Evolutionary conservation across 164 flowering plant species (phyloP), one percentile per base, ranked within the genome.

Genomic region (Kalanchoe fedtschenkoi): DNA sequence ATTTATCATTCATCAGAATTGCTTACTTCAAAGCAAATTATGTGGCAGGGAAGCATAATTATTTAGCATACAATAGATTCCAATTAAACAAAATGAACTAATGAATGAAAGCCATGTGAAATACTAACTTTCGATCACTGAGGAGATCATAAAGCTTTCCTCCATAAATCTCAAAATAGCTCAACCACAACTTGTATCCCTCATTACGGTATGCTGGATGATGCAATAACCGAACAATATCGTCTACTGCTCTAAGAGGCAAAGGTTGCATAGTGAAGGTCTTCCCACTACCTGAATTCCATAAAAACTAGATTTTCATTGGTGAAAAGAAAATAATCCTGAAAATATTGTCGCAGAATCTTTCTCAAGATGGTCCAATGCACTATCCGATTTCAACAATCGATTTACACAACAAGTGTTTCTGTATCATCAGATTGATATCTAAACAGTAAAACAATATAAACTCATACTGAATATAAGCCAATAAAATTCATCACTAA

Each of bases 91-190:
- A 15, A 37, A 37, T 37, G 13, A 17, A 6, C 60, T 9, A 56
- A 14, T 14, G 5, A 42, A 42, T 5, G 29, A 56, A 33, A 30
- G 35, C 2, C 30, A 58, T 2, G 37, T 7, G 32, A 1, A 33
- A n/a, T 67, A 72, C 83, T 71, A 19, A 91, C 97, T 91, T 93
- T 75, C 99, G 80, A 24, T 91, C 99, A 71, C 87, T 82, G 46
- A 95, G 99, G 74, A 95, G 97, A 77, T 93, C 99, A 76, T 65
- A 93, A 39, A 93, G 91, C 65, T 93, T 93, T 62, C 99, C 99
- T 38, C 99, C 99, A 74, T 93, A 93, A 64, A 93, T 93, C 80
- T 93, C 99, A 74, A 93, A 93, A 72, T 74, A 93, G 77, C 99
- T 93, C 58, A 93, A 92, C 99, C 99, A 93, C 75, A 93, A 71